These are phyloP conservation scores for Royoungia palumana DNA, from an alignment of 768 basidiomycete species.

Conservation along the genomic window DNA sequence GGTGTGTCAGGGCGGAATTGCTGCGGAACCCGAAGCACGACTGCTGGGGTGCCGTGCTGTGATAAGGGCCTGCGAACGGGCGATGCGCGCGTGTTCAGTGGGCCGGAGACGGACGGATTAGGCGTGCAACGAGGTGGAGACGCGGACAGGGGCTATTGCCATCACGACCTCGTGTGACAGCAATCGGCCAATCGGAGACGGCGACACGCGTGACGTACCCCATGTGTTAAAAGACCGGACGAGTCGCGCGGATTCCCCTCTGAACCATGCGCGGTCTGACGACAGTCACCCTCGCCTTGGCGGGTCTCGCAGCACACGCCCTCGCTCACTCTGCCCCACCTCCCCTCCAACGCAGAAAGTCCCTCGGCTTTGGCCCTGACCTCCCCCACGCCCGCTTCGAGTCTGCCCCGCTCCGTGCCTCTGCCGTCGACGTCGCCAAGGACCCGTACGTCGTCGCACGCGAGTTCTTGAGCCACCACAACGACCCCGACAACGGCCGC, in stretches of 20 bases:
- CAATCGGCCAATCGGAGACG: slow-evolving; percentile 18
- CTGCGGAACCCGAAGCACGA: too few species aligned
- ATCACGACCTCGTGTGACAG: slow-evolving; percentile 18
- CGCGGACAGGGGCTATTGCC: slow-evolving; percentile 8
- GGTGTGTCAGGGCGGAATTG: too few species aligned
- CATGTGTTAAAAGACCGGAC: slow-evolving; percentile 14
- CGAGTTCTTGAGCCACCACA: slow-evolving; percentile 49
- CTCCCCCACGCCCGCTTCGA: slow-evolving; percentile 70
- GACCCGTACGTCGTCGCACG: slow-evolving; percentile 63
- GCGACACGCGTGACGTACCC: slow-evolving; percentile 14
- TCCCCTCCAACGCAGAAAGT: slow-evolving; percentile 57
- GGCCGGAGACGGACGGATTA: neutral
- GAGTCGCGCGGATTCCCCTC: neutral
- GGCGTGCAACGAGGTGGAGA: neutral
- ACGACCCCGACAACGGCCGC: slow-evolving; percentile 33
- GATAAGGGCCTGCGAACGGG: neutral
- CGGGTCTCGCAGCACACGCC: slow-evolving; percentile 56
- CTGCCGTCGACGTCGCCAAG: slow-evolving; percentile 37
- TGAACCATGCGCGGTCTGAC: slow-evolving; percentile 61
- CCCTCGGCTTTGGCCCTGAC: slow-evolving; percentile 83
- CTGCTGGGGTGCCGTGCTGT: too few species aligned
- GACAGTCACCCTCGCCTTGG: slow-evolving; percentile 57
- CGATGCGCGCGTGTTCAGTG: too few species aligned
- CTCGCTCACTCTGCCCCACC: slow-evolving; percentile 41
- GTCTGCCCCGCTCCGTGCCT: slow-evolving; percentile 37